These are phyloP conservation scores for Niebla homalea DNA, from an alignment of 495 filamentous ascomycete species.

Conservation along the genomic window DNA sequence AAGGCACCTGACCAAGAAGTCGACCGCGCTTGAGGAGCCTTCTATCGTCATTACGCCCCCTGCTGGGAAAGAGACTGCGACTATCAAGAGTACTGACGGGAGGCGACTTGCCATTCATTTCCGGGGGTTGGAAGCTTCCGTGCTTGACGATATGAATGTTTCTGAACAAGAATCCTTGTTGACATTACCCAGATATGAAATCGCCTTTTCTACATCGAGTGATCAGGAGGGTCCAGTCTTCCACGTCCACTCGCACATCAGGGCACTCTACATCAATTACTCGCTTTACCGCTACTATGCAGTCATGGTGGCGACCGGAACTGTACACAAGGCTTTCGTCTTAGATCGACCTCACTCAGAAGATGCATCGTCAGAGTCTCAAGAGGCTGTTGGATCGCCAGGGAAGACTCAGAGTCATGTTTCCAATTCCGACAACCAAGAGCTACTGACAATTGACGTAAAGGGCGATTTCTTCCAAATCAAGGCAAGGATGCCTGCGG, in stretches of 20 bases:
- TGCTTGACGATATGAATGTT: constrained; percentile 73
- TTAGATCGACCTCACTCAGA: not conserved
- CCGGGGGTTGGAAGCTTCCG: constrained; percentile 72
- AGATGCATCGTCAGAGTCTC: too few species aligned
- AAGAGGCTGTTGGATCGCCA: constrained; percentile 9
- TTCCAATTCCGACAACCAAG: constrained; percentile 18
- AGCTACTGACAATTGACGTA: constrained; percentile 70
- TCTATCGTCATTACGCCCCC: constrained; percentile 44
- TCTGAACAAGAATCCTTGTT: constrained; percentile 79
- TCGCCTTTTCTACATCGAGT: constrained; percentile 70
- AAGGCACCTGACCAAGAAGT: constrained; percentile 41
- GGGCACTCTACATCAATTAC: constrained; percentile 70
- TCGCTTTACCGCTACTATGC: constrained; percentile 91
- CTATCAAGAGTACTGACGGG: constrained; percentile 59
- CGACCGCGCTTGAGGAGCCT: constrained; percentile 38
- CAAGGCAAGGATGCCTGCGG: constrained; percentile 73
- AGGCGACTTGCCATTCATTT: constrained; percentile 69
- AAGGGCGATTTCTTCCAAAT: constrained; percentile 69
- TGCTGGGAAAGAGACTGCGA: constrained; percentile 44
- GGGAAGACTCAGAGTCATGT: not conserved
- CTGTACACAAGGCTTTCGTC: constrained; percentile 62
- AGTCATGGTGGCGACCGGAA: constrained; percentile 65
- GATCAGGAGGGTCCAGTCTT: constrained; percentile 77
- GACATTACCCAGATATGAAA: constrained; percentile 72
- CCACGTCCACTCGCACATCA: constrained; percentile 70